A percentile compares a stretch with the other conserved stretches of the same genome.
Conservation (phyloP, 805 yeast species). For the Maudiozyma serrabonitensis region DNA sequence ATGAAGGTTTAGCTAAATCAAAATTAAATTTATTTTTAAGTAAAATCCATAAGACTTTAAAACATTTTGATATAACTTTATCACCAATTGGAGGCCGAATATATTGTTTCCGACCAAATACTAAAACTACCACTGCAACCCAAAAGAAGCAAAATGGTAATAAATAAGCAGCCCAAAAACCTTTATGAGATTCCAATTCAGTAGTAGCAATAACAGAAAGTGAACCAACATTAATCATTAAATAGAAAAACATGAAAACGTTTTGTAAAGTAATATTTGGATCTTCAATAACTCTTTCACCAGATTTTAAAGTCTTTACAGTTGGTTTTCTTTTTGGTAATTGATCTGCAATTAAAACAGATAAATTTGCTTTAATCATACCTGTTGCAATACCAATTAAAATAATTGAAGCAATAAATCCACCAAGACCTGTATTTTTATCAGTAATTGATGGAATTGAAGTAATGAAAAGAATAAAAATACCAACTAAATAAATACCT, state of each 20-base stretch:
- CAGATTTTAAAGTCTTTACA: slow-evolving; percentile 46
- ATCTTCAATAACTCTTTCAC: slow-evolving; percentile 60
- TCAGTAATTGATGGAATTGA: slow-evolving; percentile 51
- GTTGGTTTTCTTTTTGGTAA: slow-evolving; percentile 52
- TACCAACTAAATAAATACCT: slow-evolving; percentile 50
- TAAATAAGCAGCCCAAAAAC: slow-evolving; percentile 67
- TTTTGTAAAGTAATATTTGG: slow-evolving; percentile 64
- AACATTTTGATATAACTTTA: slow-evolving; percentile 46
- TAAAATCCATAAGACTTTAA: slow-evolving; percentile 37
- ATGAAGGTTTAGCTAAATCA: slow-evolving; percentile 49
- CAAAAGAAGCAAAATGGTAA: slow-evolving; percentile 63
- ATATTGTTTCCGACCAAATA: slow-evolving; percentile 45
- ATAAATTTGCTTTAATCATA: slow-evolving; percentile 68
- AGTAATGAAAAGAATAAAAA: slow-evolving; percentile 55
- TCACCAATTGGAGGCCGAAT: slow-evolving; percentile 54
- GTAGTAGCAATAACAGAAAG: slow-evolving; percentile 71
- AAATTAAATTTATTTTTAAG: slow-evolving; percentile 40
- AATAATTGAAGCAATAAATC: slow-evolving; percentile 36
- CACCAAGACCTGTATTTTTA: slow-evolving; percentile 48
- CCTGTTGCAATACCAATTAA: slow-evolving; percentile 72
- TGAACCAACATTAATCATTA: slow-evolving; percentile 69
- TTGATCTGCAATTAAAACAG: slow-evolving; percentile 64
- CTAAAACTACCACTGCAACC: slow-evolving; percentile 44
- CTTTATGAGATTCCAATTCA: slow-evolving; percentile 54
- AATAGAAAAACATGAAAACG: slow-evolving; percentile 66